Evolutionary conservation across 768 basidiomycete genomes (phyloP).

Genomic region (Cystobasidium ongulense): DNA sequence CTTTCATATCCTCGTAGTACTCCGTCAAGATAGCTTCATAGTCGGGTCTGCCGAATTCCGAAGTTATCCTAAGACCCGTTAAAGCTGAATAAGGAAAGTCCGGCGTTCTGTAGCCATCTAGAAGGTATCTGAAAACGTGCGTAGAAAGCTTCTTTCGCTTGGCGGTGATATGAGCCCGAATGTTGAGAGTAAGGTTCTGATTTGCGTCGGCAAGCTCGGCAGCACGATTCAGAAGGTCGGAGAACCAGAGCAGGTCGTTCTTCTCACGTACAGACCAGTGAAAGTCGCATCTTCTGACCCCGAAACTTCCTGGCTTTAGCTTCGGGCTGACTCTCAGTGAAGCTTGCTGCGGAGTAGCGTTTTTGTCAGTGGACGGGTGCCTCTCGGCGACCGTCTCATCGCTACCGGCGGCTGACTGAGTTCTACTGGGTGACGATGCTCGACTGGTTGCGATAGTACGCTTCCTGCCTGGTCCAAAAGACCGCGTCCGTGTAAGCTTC

Average conservation of each 20-base stretch:
- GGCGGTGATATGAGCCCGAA: conserved; percentile 18
- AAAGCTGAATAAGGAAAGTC: conserved; percentile 26
- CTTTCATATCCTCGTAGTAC: conserved; percentile 22
- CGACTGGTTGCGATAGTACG: background rate
- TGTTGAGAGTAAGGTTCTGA: conserved; percentile 25
- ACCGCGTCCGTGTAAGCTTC: conserved; percentile 21
- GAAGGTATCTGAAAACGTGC: conserved; percentile 27
- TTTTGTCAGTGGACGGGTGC: background rate
- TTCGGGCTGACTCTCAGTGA: background rate
- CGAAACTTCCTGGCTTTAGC: background rate
- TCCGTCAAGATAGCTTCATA: conserved; percentile 2
- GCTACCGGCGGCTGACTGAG: background rate
- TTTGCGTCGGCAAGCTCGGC: background rate
- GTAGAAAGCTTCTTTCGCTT: conserved; percentile 18
- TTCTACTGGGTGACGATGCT: background rate
- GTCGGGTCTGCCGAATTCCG: conserved; percentile 22
- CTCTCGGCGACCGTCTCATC: background rate
- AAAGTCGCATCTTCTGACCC: conserved; percentile 9
- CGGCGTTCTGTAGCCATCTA: conserved; percentile 11
- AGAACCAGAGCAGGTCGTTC: conserved; percentile 27
- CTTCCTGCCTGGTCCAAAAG: background rate
- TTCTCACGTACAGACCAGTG: conserved; percentile 29
- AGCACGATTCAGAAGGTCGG: conserved; percentile 27
- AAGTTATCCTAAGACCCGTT: conserved; percentile 8
- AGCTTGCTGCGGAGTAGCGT: background rate